Percentiles rank a stretch among this genome's conserved stretches.
Conservation (phyloP, 139 green algal species). For the Raphidocelis subcapitata region DNA sequence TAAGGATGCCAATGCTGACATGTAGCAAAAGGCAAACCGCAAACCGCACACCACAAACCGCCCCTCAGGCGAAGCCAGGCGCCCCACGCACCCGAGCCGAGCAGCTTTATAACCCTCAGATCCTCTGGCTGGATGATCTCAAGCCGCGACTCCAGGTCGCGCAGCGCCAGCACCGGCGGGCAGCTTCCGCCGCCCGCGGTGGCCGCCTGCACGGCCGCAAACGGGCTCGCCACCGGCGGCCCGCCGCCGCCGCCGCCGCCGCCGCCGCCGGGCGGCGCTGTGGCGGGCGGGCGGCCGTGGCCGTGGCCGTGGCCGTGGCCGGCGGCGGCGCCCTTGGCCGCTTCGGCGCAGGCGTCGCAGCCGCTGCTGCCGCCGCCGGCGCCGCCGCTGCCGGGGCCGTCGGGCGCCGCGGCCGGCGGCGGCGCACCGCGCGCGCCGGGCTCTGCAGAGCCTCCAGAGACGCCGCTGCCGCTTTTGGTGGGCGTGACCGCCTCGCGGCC, state of each 20-base stretch:
- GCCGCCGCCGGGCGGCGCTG: neutral
- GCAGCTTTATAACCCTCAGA: conserved; percentile 24
- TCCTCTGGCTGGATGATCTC: conserved; percentile 66
- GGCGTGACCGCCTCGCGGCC: too few species aligned
- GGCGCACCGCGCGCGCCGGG: neutral
- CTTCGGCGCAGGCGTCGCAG: too few species aligned
- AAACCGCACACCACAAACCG: neutral
- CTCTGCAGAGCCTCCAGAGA: too few species aligned
- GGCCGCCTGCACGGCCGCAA: conserved; percentile 34
- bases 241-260: neutral
- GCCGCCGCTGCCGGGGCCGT: neutral
- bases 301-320: too few species aligned
- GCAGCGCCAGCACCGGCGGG: conserved; percentile 28
- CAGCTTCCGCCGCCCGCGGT: conserved; percentile 5
- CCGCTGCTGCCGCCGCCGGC: too few species aligned
- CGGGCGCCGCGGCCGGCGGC: neutral
- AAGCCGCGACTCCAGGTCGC: conserved; percentile 54
- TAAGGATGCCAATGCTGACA: neutral
- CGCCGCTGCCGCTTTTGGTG: conserved; percentile 1
- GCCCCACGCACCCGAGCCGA: neutral
- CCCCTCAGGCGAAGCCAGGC: neutral
- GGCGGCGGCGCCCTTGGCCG: too few species aligned
- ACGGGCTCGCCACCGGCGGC: conserved; percentile 29
- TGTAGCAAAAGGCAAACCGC: neutral
- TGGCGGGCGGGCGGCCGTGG: neutral